Percentiles rank a stretch among this genome's conserved stretches.
These are phyloP conservation scores for Pilobolus umbonatus DNA, from an alignment of 192 early-diverging fungal species.

Conservation along the genomic window DNA sequence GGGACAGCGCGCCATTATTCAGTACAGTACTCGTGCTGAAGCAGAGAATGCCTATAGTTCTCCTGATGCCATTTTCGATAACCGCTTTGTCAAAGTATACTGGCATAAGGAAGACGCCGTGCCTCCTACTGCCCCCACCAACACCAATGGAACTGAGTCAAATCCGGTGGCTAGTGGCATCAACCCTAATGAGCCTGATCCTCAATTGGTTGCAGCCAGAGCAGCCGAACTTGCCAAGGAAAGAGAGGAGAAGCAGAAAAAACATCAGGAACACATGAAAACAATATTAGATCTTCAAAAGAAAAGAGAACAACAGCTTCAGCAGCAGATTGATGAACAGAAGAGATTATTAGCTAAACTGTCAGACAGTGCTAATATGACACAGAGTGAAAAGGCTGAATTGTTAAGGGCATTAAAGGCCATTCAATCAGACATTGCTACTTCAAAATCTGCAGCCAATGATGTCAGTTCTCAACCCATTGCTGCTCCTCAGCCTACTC, in stretches of 20 bases:
- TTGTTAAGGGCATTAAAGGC: conserved; percentile 45
- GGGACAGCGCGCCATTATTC: conserved; percentile 55
- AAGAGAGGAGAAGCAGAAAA: conserved; percentile 43
- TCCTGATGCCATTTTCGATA: conserved; percentile 77
- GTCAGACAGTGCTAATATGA: conserved; percentile 46
- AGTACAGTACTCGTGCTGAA: conserved; percentile 56
- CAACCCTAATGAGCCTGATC: conserved; percentile 36
- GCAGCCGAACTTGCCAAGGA: conserved; percentile 42
- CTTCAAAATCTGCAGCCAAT: conserved; percentile 19
- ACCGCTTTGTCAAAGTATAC: conserved; percentile 85
- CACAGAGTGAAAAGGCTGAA: conserved; percentile 41
- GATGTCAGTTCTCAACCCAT: conserved; percentile 13
- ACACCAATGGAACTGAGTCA: conserved; percentile 2
- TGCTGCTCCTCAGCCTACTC: conserved; percentile 18
- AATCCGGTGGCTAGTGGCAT: conserved; percentile 7
- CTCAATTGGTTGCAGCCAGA: conserved; percentile 35
- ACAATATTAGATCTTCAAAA: conserved; percentile 49
- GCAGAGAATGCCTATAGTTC: conserved; percentile 66
- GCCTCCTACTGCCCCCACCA: conserved; percentile 8
- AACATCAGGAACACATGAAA: conserved; percentile 47
- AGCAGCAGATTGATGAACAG: conserved; percentile 60
- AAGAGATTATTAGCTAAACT: conserved; percentile 56
- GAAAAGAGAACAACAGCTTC: conserved; percentile 53
- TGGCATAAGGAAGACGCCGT: conserved; percentile 58
- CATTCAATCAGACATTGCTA: conserved; percentile 36